These are phyloP conservation scores for Cladosporium oxysporum DNA, from an alignment of 2,329 filamentous ascomycete genomes.

Conservation along the genomic window DNA sequence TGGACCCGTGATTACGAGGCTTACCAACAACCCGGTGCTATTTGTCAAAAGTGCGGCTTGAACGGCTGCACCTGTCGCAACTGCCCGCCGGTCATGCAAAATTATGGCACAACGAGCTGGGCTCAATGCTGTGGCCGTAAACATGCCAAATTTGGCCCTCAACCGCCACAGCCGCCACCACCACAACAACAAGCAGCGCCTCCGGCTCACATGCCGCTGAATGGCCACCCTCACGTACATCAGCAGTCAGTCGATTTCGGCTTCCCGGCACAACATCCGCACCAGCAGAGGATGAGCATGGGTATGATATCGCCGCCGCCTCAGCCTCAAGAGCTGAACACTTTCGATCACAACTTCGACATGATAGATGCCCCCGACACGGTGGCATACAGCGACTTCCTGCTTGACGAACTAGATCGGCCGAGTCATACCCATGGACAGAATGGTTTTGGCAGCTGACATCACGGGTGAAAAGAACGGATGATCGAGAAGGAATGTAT, in stretches of 20 bases:
- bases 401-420: slow-evolving; percentile 19
- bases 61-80: slow-evolving; percentile 37
- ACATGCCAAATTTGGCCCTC: slow-evolving; percentile 32
- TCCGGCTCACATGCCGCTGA: slow-evolving; percentile 1
- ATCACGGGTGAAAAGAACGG: neutral
- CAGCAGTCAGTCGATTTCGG: slow-evolving; percentile 14
- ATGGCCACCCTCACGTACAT: slow-evolving; percentile 5
- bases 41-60: slow-evolving; percentile 38
- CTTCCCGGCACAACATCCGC: slow-evolving; percentile 8
- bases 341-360: slow-evolving; percentile 20
- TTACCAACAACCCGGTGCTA: slow-evolving; percentile 36
- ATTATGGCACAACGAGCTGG: slow-evolving; percentile 34
- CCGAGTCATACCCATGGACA: slow-evolving; percentile 8
- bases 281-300: slow-evolving; percentile 13
- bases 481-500: neutral
- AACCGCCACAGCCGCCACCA: slow-evolving; percentile 19
- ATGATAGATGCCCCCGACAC: slow-evolving; percentile 14
- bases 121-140: slow-evolving; percentile 38
- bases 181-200: slow-evolving; percentile 6
- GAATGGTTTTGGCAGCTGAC: slow-evolving; percentile 14
- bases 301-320: slow-evolving; percentile 4
- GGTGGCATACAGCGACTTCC: slow-evolving; percentile 19
- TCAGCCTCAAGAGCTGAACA: slow-evolving; percentile 6
- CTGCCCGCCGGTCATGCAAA: slow-evolving; percentile 38
- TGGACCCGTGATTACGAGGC: slow-evolving; percentile 32